Evolutionary conservation across 2,329 filamentous ascomycete species (phyloP).

Genomic region (Aspergillus alliaceus): DNA sequence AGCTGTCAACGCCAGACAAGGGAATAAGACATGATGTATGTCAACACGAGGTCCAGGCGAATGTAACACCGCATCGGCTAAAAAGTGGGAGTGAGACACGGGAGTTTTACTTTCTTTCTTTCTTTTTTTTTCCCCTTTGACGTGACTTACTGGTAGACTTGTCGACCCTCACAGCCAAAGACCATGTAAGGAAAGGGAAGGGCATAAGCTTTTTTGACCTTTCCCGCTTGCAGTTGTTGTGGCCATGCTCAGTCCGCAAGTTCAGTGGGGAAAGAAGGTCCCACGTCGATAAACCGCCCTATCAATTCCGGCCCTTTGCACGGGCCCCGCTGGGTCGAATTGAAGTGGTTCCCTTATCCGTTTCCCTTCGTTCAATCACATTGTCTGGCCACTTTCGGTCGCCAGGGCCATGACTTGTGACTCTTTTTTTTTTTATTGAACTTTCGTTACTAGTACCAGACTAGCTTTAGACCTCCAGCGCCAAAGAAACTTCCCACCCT

Average conservation of each 20-base stretch:
- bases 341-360: conserved; percentile 7
- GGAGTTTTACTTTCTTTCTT: too few relatives aligned
- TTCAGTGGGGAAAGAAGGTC: background rate
- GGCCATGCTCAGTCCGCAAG: too few relatives aligned
- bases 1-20: background rate
- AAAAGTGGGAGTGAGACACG: background rate
- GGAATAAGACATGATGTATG: background rate
- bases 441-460: too few relatives aligned
- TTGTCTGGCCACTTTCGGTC: conserved; percentile 16
- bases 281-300: too few relatives aligned
- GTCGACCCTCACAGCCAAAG: background rate
- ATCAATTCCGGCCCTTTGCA: too few relatives aligned
- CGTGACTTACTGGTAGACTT: background rate
- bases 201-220: background rate
- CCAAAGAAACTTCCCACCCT: background rate
- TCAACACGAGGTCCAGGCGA: background rate
- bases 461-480: background rate
- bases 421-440: too few relatives aligned
- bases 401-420: background rate
- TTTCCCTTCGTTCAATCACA: conserved; percentile 19
- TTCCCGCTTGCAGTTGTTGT: background rate
- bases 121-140: background rate
- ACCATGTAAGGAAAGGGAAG: background rate
- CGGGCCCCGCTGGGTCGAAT: conserved; percentile 16
- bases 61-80: background rate